Evolutionary conservation across 768 basidiomycete genomes (phyloP).

Genomic region (Mycena capillaripes): DNA sequence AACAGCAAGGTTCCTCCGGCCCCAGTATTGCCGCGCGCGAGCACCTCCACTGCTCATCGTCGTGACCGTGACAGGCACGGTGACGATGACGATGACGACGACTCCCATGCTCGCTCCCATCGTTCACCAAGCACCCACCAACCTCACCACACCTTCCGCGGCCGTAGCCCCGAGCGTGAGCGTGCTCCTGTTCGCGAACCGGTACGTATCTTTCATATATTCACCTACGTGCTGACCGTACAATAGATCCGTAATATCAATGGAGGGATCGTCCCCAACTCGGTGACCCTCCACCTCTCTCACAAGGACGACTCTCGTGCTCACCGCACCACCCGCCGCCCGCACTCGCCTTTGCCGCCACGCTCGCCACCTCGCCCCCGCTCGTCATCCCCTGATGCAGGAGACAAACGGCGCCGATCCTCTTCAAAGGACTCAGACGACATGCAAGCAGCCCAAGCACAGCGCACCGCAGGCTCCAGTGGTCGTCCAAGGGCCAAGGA

Average conservation of each 20-base stretch:
- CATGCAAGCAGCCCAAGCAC: not conserved
- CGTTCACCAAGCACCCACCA: not conserved
- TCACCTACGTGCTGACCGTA: not conserved
- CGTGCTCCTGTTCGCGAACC: not conserved
- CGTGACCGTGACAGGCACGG: not conserved
- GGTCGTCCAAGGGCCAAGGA: conserved; percentile 34
- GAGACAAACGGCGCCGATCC: not conserved
- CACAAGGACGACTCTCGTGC: not conserved
- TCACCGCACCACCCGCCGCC: not conserved
- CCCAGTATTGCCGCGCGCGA: not conserved
- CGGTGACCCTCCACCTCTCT: not conserved
- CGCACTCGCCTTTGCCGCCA: not conserved
- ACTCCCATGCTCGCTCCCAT: not conserved
- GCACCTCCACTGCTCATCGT: not conserved
- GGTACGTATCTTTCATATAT: not conserved
- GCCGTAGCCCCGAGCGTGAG: not conserved
- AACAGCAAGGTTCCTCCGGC: conserved; percentile 6
- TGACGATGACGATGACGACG: no score
- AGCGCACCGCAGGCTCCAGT: not conserved
- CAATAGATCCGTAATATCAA: conserved; percentile 13
- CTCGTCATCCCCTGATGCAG: not conserved
- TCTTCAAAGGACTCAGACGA: not conserved
- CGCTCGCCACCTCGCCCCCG: not conserved
- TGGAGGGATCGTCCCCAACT: conserved; percentile 10
- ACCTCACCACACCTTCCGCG: not conserved